Evolutionary conservation across 1,284 basidiomycete genomes (phyloP).

Genomic region (Melampsora allii-populina): DNA sequence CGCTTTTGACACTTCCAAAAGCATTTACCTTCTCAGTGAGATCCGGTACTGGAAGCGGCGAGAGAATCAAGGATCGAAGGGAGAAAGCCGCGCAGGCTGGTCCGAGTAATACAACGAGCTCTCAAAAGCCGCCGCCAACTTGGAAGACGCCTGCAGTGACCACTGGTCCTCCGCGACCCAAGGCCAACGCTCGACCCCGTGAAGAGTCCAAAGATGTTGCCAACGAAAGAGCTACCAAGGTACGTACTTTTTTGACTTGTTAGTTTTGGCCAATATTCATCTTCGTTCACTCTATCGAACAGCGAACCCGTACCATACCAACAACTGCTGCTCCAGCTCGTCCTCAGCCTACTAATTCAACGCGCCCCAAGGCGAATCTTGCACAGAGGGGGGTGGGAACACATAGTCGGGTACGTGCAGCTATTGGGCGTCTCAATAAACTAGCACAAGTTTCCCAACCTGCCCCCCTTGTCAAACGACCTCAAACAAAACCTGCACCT

Average conservation of each 20-base stretch:
- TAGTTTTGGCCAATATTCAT: background rate
- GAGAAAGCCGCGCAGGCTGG: slow-evolving; percentile 3
- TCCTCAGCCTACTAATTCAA: slow-evolving; percentile 3
- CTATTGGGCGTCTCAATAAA: slow-evolving; percentile 20
- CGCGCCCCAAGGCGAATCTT: slow-evolving; percentile 4
- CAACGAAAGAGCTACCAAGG: slow-evolving; percentile 30
- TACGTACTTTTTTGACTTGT: background rate
- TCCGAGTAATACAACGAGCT: background rate
- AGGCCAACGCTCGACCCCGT: slow-evolving; percentile 13
- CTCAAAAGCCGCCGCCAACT: background rate
- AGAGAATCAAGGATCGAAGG: slow-evolving; percentile 25
- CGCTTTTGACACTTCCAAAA: slow-evolving; percentile 35
- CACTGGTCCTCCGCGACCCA: background rate
- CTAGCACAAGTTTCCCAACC: background rate
- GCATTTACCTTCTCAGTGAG: slow-evolving; percentile 23
- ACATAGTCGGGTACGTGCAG: slow-evolving; percentile 12
- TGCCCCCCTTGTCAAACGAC: slow-evolving; percentile 2
- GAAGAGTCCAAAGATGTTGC: slow-evolving; percentile 5
- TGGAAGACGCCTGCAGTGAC: background rate
- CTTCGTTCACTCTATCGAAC: background rate
- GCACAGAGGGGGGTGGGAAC: background rate
- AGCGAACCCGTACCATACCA: background rate
- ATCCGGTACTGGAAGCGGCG: slow-evolving; percentile 13
- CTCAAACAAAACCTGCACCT: slow-evolving; percentile 6
- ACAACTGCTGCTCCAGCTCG: background rate